Conservation (phyloP, 2,329 filamentous ascomycete species). For the Monosporascus sp. region DNA sequence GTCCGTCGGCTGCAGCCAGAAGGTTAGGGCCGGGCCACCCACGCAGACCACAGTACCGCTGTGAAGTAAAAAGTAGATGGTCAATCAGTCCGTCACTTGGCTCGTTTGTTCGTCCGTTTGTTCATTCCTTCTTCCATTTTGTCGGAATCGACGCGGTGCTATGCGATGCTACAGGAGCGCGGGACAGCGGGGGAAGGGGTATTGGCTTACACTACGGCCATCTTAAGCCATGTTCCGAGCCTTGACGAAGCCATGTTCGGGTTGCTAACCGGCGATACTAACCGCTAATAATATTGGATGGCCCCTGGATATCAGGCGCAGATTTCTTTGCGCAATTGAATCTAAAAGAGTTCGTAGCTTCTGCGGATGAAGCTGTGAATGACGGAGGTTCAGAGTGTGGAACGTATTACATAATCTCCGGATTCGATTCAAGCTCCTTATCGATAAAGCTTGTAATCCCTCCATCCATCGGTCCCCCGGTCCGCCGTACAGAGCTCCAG, state of each 20-base stretch:
- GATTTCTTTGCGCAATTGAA: too few species aligned
- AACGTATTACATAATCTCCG: too few species aligned
- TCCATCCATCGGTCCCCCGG: too few species aligned
- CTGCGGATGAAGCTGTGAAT: too few species aligned
- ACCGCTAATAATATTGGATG: too few species aligned
- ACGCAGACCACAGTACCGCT: conserved; percentile 70
- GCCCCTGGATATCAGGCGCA: too few species aligned
- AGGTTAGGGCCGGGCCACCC: conserved; percentile 79
- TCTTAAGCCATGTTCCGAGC: conserved; percentile 61
- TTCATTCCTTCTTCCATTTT: background rate
- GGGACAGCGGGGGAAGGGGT: conserved; percentile 7
- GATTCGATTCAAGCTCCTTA: too few species aligned
- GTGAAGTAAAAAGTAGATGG: conserved; percentile 1
- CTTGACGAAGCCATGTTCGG: conserved; percentile 39
- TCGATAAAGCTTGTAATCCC: too few species aligned
- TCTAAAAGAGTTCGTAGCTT: too few species aligned
- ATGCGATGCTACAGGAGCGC: conserved; percentile 2
- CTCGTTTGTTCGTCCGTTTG: background rate
- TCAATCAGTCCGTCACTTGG: background rate
- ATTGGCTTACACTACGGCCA: conserved; percentile 58
- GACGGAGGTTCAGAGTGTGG: too few species aligned
- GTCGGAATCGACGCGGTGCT: background rate
- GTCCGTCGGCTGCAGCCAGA: conserved; percentile 75
- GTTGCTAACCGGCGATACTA: background rate
- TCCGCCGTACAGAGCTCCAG: too few species aligned